Evolutionary conservation across 495 filamentous ascomycete species (phyloP), one percentile per base, ranked within the genome.

Genomic region (Daldinia grandis): DNA sequence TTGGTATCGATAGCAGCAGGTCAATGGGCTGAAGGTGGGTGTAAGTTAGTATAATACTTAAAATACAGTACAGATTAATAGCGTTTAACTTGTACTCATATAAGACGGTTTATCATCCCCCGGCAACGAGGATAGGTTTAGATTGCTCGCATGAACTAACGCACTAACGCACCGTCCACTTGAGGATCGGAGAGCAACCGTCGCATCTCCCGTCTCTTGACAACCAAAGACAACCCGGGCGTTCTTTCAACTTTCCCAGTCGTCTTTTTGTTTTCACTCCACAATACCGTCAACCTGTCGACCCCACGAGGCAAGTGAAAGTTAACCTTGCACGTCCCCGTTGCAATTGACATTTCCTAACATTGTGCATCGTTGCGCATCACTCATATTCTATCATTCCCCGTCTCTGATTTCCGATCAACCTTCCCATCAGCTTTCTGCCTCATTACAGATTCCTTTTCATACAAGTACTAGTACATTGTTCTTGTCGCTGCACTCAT

Each of bases 181-280:
- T 68, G 38, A 24, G 17, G 15, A 14, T 53, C 25, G 27, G 49
- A 14, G 12, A 17, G 27, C 15, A 9, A 14, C 24, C 30, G 56
- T 70, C 40, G 57, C 61, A 65, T 21, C 57, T 58, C n/a, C 55
- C 61, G 30, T 50, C 28, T 64, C 47, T 57, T 35, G 42, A 53
- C 49, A 53, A 53, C 49, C 49, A 30, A 53, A 30, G 27, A 30
- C 49, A 58, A 42, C 61, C 30, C 49, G 49, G 64, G 10, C 38
- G 15, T 24, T 37, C 58, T 57, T 57, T 38, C 9, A 58, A 31
- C 44, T 30, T 61, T 51, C 17, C 38, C 30, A 15, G 8, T 42
- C 24, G 24, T 38, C 44, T 57, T 57, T 57, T 67, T 67, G 42
- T 64, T 66, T 71, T 62, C 57, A 55, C 35, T 64, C 58, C 47